Evolutionary conservation across 805 yeast species (phyloP), one percentile per base, ranked within the genome.

Genomic region (Monosporozyma siamensis): DNA sequence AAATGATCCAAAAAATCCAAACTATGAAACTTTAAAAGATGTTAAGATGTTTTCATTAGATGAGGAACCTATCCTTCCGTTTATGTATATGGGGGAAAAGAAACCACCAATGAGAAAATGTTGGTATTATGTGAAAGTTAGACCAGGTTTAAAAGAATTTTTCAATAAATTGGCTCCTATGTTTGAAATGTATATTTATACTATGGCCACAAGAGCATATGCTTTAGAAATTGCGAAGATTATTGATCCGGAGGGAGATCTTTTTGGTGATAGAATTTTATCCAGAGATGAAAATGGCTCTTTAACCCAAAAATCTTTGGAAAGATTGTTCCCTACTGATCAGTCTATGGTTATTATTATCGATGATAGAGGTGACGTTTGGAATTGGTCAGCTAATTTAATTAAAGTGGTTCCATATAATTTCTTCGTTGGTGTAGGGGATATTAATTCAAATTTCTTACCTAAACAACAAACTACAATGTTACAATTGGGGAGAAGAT

Each of bases 341-440:
- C 95, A 95, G 20, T 82, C 95, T 14, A 83, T 92, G 95, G 98
- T 92, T 25, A 92, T 85, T 2, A 81, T 92, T 37, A 92, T 92
- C 46, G 98, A 92, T 62, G 98, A 92, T 61, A 75, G 98, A 59
- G 98, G 97, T 3, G 98, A 92, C 61, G 98, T 92, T 17, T 92
- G 98, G 98, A 85, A 84, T 56, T 92, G 98, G 98, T 84, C 87
- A 51, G 79, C 82, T 10, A 89, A 92, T 58, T 67, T 92, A 52
- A 78, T 92, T 45, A 86, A 90, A 63, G 97, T 90, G 4, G 82
- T 88, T 2, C 98, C 98, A 0, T 92, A 87, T 60, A 95, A 86
- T 59, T 92, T 92, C 54, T 92, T 92, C 55, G 95, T 89, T 29
- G 97, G 97, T 9, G 87, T 90, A 44, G 98, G 98, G 23, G 98